phyloP scores from a whole-genome alignment of 2,329 filamentous ascomycete genomes.

The Neoascochyta sp. region DNA sequence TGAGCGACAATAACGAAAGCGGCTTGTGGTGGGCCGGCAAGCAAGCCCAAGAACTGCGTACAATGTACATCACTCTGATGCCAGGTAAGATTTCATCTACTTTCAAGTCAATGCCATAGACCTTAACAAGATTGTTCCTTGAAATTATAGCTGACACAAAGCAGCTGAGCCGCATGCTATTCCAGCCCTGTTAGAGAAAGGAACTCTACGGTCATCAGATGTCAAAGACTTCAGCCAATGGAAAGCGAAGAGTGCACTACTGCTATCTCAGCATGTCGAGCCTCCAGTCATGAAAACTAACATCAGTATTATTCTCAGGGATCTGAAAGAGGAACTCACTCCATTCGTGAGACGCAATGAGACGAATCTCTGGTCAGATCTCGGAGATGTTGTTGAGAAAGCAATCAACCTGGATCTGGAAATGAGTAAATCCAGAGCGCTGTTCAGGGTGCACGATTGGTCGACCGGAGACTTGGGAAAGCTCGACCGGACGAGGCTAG shows the following conservation, averaged over 20 bases:
- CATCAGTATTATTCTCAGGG: neutral
- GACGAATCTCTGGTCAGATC: neutral
- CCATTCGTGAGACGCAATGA: neutral
- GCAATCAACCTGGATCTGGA: constrained; percentile 1
- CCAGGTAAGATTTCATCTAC: too few species aligned
- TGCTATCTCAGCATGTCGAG: neutral
- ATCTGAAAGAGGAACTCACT: neutral
- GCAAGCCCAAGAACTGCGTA: too few species aligned
- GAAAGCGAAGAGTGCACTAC: constrained; percentile 2
- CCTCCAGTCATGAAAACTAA: neutral
- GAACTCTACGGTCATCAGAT: neutral
- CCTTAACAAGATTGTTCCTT: too few species aligned
- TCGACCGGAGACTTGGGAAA: neutral
- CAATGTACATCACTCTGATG: too few species aligned
- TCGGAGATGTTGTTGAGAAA: neutral
- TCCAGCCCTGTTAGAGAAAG: too few species aligned
- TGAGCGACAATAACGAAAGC: neutral
- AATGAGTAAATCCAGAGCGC: constrained; percentile 3
- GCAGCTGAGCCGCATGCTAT: too few species aligned
- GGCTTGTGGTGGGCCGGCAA: neutral
- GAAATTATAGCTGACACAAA: too few species aligned
- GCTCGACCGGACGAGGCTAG: neutral
- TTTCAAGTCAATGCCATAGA: too few species aligned
- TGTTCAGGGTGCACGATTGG: constrained; percentile 2
- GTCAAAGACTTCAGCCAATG: constrained; percentile 2